Conservation (phyloP, 148 eudicot genomes). For the Fallopia convolvulus region DNA sequence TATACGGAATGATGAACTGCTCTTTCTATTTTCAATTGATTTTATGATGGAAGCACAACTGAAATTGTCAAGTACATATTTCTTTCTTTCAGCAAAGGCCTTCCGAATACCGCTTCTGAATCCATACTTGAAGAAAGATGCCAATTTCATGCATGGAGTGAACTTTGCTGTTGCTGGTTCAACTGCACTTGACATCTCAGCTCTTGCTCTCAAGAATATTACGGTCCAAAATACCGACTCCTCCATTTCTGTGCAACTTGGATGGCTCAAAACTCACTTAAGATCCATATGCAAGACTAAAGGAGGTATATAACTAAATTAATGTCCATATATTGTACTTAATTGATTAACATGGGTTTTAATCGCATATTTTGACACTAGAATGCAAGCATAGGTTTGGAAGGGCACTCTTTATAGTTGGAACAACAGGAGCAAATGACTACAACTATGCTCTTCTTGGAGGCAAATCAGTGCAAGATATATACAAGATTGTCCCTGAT, state of each 20-base stretch:
- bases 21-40: too few species aligned
- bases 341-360: background rate
- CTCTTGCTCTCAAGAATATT: constrained; percentile 9
- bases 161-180: constrained; percentile 37
- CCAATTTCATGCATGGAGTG: constrained; percentile 32
- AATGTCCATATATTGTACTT: background rate
- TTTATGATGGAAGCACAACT: too few species aligned
- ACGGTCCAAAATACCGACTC: background rate
- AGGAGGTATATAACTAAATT: constrained; percentile 3
- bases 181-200: constrained; percentile 19
- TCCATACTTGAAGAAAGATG: constrained; percentile 26
- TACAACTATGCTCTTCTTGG: constrained; percentile 4
- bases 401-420: constrained; percentile 13
- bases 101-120: constrained; percentile 24
- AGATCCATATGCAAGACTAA: constrained; percentile 9
- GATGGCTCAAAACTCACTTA: constrained; percentile 29
- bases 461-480: background rate
- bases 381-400: constrained; percentile 12
- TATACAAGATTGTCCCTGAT: constrained; percentile 11
- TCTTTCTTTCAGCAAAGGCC: constrained; percentile 16
- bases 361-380: background rate
- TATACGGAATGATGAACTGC: too few species aligned
- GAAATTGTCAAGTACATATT: too few species aligned
- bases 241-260: constrained; percentile 23
- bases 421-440: constrained; percentile 18